phyloP scores from a whole-genome alignment of 768 basidiomycete genomes.

The Cyclocybe cylindracea region DNA sequence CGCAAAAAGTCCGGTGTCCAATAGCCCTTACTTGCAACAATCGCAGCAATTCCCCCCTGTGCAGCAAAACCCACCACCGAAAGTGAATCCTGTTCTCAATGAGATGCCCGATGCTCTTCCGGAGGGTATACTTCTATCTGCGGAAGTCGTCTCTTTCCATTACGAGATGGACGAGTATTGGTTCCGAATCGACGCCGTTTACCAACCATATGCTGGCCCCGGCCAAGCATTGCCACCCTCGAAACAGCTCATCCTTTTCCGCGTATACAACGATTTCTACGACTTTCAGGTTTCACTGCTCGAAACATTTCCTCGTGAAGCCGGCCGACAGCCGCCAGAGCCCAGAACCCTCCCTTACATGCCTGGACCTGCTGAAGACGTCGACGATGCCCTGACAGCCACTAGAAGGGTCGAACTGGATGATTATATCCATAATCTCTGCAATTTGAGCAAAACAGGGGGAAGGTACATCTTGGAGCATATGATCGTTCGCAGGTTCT shows the following conservation, averaged over 20 bases:
- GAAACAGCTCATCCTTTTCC: constrained; percentile 84
- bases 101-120: constrained; percentile 56
- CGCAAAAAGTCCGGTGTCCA: constrained; percentile 40
- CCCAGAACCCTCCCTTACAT: constrained; percentile 90
- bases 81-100: constrained; percentile 33
- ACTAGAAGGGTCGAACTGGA: constrained; percentile 82
- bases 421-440: constrained; percentile 82
- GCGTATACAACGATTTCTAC: constrained; percentile 98
- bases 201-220: constrained; percentile 74
- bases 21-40: constrained; percentile 40
- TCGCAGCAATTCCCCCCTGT: constrained; percentile 12
- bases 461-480: constrained; percentile 83
- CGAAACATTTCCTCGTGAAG: constrained; percentile 87
- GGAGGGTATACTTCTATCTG: constrained; percentile 82
- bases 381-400: constrained; percentile 83
- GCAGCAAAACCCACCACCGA: constrained; percentile 29
- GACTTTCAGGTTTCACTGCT: constrained; percentile 93
- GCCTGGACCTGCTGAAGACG: constrained; percentile 89
- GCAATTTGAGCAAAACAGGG: constrained; percentile 64
- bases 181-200: constrained; percentile 92
- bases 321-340: constrained; percentile 69
- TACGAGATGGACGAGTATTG: constrained; percentile 95
- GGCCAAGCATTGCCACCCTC: constrained; percentile 65
- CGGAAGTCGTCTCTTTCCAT: constrained; percentile 95
- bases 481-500: constrained; percentile 77